Evolutionary conservation across 163 green algal genomes (phyloP).

Genomic region (Prototheca stagnorum): DNA sequence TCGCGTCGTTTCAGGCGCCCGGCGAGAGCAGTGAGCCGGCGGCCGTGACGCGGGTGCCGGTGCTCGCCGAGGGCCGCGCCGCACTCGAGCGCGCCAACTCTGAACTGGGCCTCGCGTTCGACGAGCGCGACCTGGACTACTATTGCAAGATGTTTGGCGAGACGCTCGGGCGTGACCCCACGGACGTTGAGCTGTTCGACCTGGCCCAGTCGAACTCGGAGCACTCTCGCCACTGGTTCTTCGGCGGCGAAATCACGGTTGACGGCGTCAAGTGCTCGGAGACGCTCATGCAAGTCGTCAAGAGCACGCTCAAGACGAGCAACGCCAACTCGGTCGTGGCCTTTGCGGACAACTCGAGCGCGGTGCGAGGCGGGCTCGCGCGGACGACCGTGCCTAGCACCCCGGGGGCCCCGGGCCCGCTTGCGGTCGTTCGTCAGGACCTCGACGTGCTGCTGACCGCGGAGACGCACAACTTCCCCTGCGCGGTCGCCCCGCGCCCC

Average conservation of each 20-base stretch:
- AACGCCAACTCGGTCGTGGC: constrained; percentile 89
- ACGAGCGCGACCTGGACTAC: constrained; percentile 91
- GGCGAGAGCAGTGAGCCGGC: constrained; percentile 48
- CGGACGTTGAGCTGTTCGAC: constrained; percentile 98
- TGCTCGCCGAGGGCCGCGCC: constrained; percentile 56
- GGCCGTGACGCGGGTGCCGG: constrained; percentile 59
- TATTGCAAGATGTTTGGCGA: constrained; percentile 71
- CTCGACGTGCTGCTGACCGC: constrained; percentile 96
- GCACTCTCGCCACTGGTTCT: constrained; percentile 55
- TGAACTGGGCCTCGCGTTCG: constrained; percentile 88
- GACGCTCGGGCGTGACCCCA: constrained; percentile 66
- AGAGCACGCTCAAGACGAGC: constrained; percentile 55
- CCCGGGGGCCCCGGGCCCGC: constrained; percentile 43
- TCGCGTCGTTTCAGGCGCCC: constrained; percentile 54
- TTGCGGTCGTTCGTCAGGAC: constrained; percentile 46
- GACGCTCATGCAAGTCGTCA: constrained; percentile 82
- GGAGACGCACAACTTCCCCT: constrained; percentile 99
- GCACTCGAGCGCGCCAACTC: constrained; percentile 82
- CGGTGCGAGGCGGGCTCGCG: constrained; percentile 55
- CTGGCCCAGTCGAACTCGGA: constrained; percentile 92
- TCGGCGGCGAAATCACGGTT: constrained; percentile 30
- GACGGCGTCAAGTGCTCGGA: constrained; percentile 51
- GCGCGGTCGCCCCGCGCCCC: constrained; percentile 90
- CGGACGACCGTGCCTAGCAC: constrained; percentile 45
- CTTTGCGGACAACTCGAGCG: constrained; percentile 98